Evolutionary conservation across 495 filamentous ascomycete genomes (phyloP), one percentile per base, ranked within the genome.

Genomic region (Neurospora sp.): DNA sequence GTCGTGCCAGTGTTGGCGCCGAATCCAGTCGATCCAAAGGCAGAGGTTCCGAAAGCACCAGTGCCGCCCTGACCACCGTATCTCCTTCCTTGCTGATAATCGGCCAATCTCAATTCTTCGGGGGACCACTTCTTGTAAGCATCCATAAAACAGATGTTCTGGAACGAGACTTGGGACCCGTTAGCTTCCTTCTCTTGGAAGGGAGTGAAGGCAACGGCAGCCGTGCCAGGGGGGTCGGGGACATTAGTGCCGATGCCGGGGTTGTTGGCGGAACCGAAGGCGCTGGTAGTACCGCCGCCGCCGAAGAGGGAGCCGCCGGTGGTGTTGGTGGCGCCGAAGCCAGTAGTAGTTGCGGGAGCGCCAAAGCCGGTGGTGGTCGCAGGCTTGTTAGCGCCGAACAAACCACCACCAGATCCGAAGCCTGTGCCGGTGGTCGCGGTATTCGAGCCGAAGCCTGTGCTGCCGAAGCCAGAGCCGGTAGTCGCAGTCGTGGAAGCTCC

Each of bases 81-180:
- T 42, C 90, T 89, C 72, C 96, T 88, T 35, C 96, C 96, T 84
- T 93, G 90, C 71, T 89, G 88, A 81, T 98, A 99, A 82, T 99
- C 96, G 41, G 88, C 93, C 71, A 97, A 80, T 77, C 96, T 89
- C 65, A 99, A 82, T 81, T 99, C 96, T 80, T 99, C 96, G 42
- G 92, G 89, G 5, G 93, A 97, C 81, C 89, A 97, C 74, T 94
- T 94, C 79, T 88, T 89, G 82, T 97, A 98, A 0, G 93, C 89
- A 68, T 89, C 90, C 86, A 92, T 91, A 75, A 97, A 96, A 16
- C 89, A 88, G 74, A 99, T 91, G 75, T 90, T 97, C 79, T 98
- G 95, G 78, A 90, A 99, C 35, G 91, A 87, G 70, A 85, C 90
- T 59, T 85, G 83, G 40, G 78, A 42, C 6, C 83, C 83, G 69